Percentiles rank a stretch among this genome's conserved stretches.
Conservation (phyloP, 305 asterid genomes). For the Fraxinus dipetala region DNA sequence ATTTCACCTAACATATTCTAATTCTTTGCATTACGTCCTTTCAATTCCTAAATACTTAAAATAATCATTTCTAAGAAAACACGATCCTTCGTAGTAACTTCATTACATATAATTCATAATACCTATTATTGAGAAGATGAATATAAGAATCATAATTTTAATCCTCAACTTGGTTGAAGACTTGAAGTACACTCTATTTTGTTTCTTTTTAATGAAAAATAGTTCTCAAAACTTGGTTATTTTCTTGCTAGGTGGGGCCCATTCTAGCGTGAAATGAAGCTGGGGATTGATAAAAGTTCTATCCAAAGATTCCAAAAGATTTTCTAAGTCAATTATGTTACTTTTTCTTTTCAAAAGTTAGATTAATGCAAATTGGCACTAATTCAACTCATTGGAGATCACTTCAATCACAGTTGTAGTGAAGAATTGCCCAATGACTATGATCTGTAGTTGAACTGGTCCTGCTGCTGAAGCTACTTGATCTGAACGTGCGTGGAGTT, state of each 20-base stretch:
- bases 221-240: neutral
- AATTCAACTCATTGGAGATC: neutral
- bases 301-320: neutral
- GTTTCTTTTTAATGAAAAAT: neutral
- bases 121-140: neutral
- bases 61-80: neutral
- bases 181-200: neutral
- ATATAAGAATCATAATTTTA: neutral
- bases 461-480: neutral
- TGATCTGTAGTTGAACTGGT: neutral
- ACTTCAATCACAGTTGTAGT: too few relatives aligned
- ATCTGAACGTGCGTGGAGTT: neutral
- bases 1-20: neutral
- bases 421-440: neutral
- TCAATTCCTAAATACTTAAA: neutral
- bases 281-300: neutral
- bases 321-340: neutral
- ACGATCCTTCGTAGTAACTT: neutral
- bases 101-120: neutral
- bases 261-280: neutral
- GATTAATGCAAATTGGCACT: neutral
- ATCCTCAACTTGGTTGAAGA: neutral
- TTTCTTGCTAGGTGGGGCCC: neutral
- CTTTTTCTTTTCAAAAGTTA: neutral
- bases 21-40: neutral